Conservation (phyloP, 2,329 filamentous ascomycete species). For the Cercospora citrullina region DNA sequence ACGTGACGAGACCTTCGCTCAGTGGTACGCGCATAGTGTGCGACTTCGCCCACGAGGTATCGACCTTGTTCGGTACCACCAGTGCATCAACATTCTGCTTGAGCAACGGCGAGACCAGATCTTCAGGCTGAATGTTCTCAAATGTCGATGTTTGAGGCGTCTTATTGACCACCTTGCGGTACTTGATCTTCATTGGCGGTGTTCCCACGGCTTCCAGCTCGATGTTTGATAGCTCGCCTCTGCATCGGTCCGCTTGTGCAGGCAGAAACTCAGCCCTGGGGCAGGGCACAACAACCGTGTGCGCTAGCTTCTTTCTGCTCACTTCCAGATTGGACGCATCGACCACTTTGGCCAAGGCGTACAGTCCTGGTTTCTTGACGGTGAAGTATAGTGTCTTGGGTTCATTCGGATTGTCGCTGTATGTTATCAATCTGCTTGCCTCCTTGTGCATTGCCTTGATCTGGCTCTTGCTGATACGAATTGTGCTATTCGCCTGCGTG, state of each 20-base stretch:
- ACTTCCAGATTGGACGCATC: constrained; percentile 89
- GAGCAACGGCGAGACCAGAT: constrained; percentile 75
- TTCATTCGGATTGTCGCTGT: constrained; percentile 44
- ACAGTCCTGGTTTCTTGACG: constrained; percentile 84
- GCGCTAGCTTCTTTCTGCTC: constrained; percentile 61
- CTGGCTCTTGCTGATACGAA: constrained; percentile 72
- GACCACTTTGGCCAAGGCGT: constrained; percentile 78
- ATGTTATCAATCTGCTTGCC: constrained; percentile 59
- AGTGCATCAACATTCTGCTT: constrained; percentile 55
- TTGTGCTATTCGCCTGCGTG: constrained; percentile 74
- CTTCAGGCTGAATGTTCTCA: constrained; percentile 89
- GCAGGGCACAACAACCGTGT: constrained; percentile 82
- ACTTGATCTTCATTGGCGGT: constrained; percentile 87
- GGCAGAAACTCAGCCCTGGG: constrained; percentile 74
- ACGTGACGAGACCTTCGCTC: constrained; percentile 80
- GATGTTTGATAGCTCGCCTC: constrained; percentile 83
- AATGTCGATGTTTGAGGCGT: constrained; percentile 83
- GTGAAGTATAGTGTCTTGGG: constrained; percentile 62
- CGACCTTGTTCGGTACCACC: constrained; percentile 59
- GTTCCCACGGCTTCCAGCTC: constrained; percentile 82
- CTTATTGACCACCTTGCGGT: constrained; percentile 82
- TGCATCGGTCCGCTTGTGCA: constrained; percentile 69
- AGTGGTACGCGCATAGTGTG: constrained; percentile 76
- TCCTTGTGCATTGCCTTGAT: constrained; percentile 73
- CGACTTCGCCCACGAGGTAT: constrained; percentile 77